Conservation (phyloP, 2,329 filamentous ascomycete species). For the Orbilia brochopaga region DNA sequence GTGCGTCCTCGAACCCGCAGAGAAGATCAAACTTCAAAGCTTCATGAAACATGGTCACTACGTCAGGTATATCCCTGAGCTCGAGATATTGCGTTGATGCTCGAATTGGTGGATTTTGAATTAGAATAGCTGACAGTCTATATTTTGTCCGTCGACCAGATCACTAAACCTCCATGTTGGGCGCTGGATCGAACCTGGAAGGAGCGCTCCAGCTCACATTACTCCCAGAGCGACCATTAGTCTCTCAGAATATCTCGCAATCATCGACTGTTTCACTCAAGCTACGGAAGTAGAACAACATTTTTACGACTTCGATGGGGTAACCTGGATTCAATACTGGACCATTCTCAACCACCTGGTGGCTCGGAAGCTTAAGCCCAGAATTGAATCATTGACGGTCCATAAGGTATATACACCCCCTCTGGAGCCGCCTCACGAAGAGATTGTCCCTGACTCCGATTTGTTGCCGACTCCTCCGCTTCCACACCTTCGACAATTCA, state of each 20-base stretch:
- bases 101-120: too few species aligned
- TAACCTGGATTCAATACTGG: not conserved
- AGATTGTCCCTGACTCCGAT: too few species aligned
- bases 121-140: too few species aligned
- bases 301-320: not conserved
- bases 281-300: not conserved
- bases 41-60: constrained; percentile 34
- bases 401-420: not conserved
- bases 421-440: too few species aligned
- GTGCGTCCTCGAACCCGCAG: not conserved
- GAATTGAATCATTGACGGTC: not conserved
- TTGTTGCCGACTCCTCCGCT: too few species aligned
- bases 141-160: constrained; percentile 1
- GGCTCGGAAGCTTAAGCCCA: not conserved
- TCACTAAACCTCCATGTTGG: constrained; percentile 13
- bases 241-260: not conserved
- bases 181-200: not conserved
- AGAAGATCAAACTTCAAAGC: constrained; percentile 21
- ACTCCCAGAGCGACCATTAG: not conserved
- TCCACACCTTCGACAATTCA: too few species aligned
- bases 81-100: too few species aligned
- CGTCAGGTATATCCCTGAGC: constrained; percentile 31
- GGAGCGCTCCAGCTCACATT: not conserved
- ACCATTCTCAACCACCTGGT: not conserved
- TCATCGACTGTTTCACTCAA: not conserved